These are phyloP conservation scores for Fusarium nanum DNA, from an alignment of 2,329 filamentous ascomycete genomes.

Conservation along the genomic window DNA sequence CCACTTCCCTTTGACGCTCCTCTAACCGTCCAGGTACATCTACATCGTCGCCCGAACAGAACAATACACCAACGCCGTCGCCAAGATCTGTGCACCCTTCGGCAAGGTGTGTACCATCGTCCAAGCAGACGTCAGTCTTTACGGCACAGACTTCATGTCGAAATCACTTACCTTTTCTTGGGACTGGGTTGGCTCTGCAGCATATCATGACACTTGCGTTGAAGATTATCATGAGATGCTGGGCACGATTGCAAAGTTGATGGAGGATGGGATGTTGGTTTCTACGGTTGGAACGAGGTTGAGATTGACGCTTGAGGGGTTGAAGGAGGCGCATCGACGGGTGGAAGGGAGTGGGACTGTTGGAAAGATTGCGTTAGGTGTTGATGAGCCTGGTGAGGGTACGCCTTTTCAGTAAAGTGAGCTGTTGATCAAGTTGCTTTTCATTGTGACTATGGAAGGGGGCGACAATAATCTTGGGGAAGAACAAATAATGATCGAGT, in stretches of 20 bases:
- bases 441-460: rapidly evolving
- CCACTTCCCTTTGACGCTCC: rapidly evolving
- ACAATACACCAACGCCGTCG: background rate
- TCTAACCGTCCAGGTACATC: background rate
- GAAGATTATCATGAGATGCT: background rate
- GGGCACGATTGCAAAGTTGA: background rate
- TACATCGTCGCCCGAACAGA: slow-evolving; percentile 1
- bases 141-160: slow-evolving; percentile 1
- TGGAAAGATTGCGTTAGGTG: background rate
- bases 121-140: background rate
- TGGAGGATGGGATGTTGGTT: background rate
- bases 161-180: background rate
- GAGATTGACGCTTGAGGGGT: background rate
- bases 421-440: rapidly evolving
- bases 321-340: background rate
- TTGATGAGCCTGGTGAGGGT: background rate
- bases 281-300: background rate
- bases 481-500: background rate
- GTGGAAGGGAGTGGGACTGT: background rate
- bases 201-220: background rate
- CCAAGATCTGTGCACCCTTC: slow-evolving; percentile 1
- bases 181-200: slow-evolving; percentile 7
- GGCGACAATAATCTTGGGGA: rapidly evolving
- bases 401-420: background rate
- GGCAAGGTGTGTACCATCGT: slow-evolving; percentile 7